These are phyloP conservation scores for Schwanniomyces yamadae DNA, from an alignment of 805 yeast genomes.

Conservation along the genomic window DNA sequence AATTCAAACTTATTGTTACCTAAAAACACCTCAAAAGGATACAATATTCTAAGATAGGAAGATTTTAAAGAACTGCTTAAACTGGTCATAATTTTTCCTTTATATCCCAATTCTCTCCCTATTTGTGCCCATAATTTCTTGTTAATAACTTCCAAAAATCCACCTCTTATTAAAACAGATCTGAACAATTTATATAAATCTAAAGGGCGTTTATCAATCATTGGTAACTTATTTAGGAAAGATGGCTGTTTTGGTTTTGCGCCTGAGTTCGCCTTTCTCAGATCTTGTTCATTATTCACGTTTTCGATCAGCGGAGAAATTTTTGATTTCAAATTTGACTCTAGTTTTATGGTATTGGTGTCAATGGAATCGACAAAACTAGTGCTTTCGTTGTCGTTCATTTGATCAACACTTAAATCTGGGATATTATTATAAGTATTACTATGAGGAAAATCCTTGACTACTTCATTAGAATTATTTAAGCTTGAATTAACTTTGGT, in stretches of 20 bases:
- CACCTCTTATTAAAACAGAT: constrained; percentile 65
- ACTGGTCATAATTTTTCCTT: constrained; percentile 70
- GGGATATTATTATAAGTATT: too few relatives aligned
- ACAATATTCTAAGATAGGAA: constrained; percentile 48
- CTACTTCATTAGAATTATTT: background rate
- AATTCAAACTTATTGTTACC: constrained; percentile 13
- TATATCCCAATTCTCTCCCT: constrained; percentile 76
- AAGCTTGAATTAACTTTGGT: too few relatives aligned
- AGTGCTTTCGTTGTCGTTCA: too few relatives aligned
- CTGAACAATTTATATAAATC: constrained; percentile 61
- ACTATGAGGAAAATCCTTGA: background rate
- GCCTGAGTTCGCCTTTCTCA: background rate
- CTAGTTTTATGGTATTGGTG: too few relatives aligned
- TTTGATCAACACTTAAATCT: too few relatives aligned
- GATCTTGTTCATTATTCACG: background rate
- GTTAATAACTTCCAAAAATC: constrained; percentile 59
- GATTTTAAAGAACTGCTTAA: constrained; percentile 64
- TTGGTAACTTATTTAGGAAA: constrained; percentile 48
- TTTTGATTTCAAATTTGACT: background rate
- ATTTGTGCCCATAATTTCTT: constrained; percentile 80
- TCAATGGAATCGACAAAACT: too few relatives aligned
- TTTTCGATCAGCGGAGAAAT: background rate
- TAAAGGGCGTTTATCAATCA: constrained; percentile 62
- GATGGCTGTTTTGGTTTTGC: constrained; percentile 10
- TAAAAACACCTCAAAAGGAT: constrained; percentile 28